Conservation (phyloP, 805 yeast genomes). For the Monosporozyma unispora region DNA sequence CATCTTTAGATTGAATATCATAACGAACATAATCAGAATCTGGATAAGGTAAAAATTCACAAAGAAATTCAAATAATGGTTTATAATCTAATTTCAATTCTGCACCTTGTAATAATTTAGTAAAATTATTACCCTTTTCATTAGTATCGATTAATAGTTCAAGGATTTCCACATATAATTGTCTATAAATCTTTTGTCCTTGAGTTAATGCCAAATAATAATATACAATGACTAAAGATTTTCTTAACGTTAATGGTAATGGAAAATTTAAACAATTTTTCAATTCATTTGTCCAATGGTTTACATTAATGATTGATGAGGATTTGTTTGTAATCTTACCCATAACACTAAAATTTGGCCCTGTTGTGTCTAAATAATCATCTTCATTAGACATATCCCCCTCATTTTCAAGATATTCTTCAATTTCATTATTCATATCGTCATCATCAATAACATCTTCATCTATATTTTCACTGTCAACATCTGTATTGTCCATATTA, state of each 20-base stretch:
- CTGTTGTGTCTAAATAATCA: constrained; percentile 28
- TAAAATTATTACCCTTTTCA: constrained; percentile 28
- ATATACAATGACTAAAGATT: constrained; percentile 56
- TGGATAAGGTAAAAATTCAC: constrained; percentile 37
- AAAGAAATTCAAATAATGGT: constrained; percentile 26
- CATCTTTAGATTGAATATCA: constrained; percentile 28
- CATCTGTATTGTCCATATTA: constrained; percentile 26
- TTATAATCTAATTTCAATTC: constrained; percentile 31
- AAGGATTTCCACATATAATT: constrained; percentile 54
- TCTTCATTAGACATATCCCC: constrained; percentile 26
- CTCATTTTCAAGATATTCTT: constrained; percentile 27
- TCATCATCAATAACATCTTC: constrained; percentile 15
- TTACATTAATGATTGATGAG: constrained; percentile 63
- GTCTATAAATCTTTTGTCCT: constrained; percentile 58
- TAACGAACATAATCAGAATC: constrained; percentile 39
- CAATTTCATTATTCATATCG: constrained; percentile 1
- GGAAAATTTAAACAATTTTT: constrained; percentile 61
- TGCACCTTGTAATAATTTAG: constrained; percentile 21
- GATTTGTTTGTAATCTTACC: constrained; percentile 55
- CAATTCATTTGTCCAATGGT: constrained; percentile 83
- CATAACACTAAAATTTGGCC: constrained; percentile 34
- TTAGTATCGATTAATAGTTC: constrained; percentile 39
- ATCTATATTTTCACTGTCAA: constrained; percentile 7
- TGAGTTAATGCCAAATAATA: constrained; percentile 62
- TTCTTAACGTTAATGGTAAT: constrained; percentile 58